Evolutionary conservation across 2,329 filamentous ascomycete genomes (phyloP).

Genomic region (Amauroascus verrucosus): DNA sequence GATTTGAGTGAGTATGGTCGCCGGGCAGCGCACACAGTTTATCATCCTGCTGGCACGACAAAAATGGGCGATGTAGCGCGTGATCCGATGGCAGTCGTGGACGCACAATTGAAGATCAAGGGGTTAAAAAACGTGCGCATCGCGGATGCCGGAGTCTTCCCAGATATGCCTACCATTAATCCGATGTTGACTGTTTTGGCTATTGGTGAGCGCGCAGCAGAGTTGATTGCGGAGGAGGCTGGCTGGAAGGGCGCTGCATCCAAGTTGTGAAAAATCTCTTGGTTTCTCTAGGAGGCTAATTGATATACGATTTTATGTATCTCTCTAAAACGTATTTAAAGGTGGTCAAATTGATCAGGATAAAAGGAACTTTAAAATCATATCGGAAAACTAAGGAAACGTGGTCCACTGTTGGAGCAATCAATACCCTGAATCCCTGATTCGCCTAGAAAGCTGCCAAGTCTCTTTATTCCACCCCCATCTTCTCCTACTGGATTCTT

Average conservation of each 20-base stretch:
- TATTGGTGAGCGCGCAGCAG: conserved; percentile 72
- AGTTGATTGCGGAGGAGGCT: conserved; percentile 67
- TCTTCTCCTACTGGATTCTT: too few relatives aligned
- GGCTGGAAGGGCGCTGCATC: conserved; percentile 52
- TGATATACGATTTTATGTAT: too few relatives aligned
- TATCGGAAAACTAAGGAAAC: too few relatives aligned
- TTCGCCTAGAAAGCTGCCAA: too few relatives aligned
- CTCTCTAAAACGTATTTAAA: too few relatives aligned
- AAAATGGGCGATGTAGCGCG: conserved; percentile 70
- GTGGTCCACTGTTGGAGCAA: too few relatives aligned
- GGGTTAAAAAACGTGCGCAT: conserved; percentile 66
- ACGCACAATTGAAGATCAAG: conserved; percentile 59
- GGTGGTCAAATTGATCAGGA: too few relatives aligned
- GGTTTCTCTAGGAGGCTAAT: too few relatives aligned
- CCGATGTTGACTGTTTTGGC: conserved; percentile 82
- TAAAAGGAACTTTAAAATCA: too few relatives aligned
- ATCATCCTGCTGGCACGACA: conserved; percentile 80
- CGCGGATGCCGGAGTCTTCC: conserved; percentile 80
- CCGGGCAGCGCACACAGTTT: conserved; percentile 74
- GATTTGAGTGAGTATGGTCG: conserved; percentile 73
- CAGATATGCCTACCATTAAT: conserved; percentile 76
- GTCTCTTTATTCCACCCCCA: too few relatives aligned
- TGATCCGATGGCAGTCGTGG: conserved; percentile 70
- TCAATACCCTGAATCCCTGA: too few relatives aligned
- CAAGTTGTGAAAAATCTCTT: conserved; percentile 39